Percentiles rank a stretch among this genome's conserved stretches.
phyloP scores from a whole-genome alignment of 129 eudicot genomes.

The Saussurea involucrata region DNA sequence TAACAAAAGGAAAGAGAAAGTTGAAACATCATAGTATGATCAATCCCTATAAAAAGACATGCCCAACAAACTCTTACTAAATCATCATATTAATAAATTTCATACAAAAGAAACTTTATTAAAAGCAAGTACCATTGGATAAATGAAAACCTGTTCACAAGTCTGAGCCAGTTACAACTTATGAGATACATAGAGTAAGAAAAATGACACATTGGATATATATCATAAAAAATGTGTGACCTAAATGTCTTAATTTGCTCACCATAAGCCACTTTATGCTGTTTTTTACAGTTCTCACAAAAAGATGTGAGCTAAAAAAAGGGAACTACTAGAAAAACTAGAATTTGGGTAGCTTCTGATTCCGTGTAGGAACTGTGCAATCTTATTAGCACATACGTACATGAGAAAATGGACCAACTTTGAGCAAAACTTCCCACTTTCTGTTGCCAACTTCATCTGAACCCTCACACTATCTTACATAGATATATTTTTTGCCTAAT shows the following conservation, averaged over 20 bases:
- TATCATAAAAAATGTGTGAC: neutral
- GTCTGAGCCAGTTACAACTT: neutral
- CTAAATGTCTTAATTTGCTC: neutral
- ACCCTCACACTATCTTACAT: neutral
- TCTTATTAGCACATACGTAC: neutral
- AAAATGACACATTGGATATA: neutral
- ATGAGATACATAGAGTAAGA: neutral
- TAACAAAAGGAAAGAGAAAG: neutral
- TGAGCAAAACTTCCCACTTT: neutral
- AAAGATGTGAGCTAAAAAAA: neutral
- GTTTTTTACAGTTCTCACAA: neutral
- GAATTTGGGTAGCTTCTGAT: neutral
- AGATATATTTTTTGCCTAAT: neutral
- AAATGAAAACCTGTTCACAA: neutral
- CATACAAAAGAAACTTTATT: neutral
- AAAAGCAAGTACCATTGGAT: neutral
- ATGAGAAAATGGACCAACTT: neutral
- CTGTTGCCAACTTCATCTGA: neutral
- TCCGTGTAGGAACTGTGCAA: neutral
- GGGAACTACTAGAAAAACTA: neutral
- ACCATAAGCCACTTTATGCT: neutral
- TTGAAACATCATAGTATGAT: slow-evolving; percentile 3
- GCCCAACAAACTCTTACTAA: neutral
- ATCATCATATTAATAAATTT: neutral
- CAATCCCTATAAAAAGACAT: neutral